Evolutionary conservation across 179 eudicot species (phyloP).

Genomic region (Silene vulgaris): DNA sequence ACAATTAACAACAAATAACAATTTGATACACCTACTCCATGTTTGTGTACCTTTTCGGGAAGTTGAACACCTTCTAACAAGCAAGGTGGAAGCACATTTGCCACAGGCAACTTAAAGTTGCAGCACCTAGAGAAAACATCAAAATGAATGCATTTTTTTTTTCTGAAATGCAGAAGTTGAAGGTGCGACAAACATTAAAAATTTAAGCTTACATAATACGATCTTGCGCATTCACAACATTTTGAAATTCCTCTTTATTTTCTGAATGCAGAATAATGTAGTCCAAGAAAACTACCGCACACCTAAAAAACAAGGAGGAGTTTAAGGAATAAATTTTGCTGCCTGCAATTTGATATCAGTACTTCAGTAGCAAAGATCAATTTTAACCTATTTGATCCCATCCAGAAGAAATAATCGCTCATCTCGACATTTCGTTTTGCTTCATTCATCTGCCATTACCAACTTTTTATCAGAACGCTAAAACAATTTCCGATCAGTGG

Average conservation of each 20-base stretch:
- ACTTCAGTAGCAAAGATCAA: not conserved
- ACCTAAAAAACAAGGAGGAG: not conserved
- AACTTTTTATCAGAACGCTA: not conserved
- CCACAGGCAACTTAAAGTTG: constrained; percentile 13
- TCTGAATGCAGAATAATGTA: not conserved
- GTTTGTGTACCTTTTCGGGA: constrained; percentile 21
- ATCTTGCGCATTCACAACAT: not conserved
- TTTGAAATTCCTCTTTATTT: not conserved
- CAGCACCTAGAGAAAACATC: constrained; percentile 13
- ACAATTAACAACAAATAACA: not conserved
- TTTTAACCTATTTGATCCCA: constrained; percentile 19
- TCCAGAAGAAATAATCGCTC: constrained; percentile 15
- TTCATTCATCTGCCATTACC: constrained; percentile 17
- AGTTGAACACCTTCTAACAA: constrained; percentile 21
- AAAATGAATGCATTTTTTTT: not conserved
- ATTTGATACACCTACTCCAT: too few species aligned
- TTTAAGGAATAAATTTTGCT: not conserved
- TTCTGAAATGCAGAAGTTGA: not conserved
- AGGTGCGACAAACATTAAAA: not conserved
- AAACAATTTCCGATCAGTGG: not conserved
- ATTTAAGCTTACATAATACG: constrained; percentile 10
- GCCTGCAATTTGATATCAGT: not conserved
- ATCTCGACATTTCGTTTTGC: constrained; percentile 15
- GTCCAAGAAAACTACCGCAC: not conserved
- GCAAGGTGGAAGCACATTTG: constrained; percentile 15